Base-by-base conservation (phyloP, 306 rosid genomes). In the Erythrophleum fordii region DNA sequence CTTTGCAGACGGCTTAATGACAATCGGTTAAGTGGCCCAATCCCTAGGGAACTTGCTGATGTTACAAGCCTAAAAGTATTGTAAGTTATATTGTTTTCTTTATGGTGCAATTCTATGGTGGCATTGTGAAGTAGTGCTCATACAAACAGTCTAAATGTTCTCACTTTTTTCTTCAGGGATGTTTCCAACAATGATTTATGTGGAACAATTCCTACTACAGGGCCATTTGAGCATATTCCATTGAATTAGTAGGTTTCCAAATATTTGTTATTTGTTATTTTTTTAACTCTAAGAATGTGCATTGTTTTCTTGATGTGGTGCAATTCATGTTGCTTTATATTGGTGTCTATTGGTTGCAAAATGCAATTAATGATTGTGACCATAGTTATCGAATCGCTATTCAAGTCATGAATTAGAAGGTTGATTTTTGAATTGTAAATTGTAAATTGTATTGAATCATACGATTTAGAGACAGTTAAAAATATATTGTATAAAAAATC, bases 141-240 rank as follows among this genome's bases (percentile, higher is more conserved):
- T 64, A 73, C 29, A 23, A 46, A 46, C 67, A 75, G 62, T 42
- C 75, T 70, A 62, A 77, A 34, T 59, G 68, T 74, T 83, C 70
- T 34, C 28, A 20, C 58, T 69, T 81, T 34, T 52, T 49, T 88
- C 56, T 85, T 58, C 90, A 94, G 98, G 89, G 98, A 94, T 80
- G 97, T 94, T 84, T 92, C 98, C 45, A 88, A 82, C 88, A 94
- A 94, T 86, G 80, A 92, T 82, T 87, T 94, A 69, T 94, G 97
- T 61, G 98, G 98, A 80, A 88, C 97, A 61, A 92, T 94, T 81
- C 98, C 98, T 44, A 82, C 92, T 67, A 85, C 87, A 45, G 97
- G 97, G 75, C 93, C 93, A 26, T 94, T 94, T 29, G 97, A 88
- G 95, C 97, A 89, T 72, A 92, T 92, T 76, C 97, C 98, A 62